Percentiles rank a stretch among this genome's conserved stretches.
phyloP scores from a whole-genome alignment of 176 grass and related monocot genomes.

The Oryza longistaminata region DNA sequence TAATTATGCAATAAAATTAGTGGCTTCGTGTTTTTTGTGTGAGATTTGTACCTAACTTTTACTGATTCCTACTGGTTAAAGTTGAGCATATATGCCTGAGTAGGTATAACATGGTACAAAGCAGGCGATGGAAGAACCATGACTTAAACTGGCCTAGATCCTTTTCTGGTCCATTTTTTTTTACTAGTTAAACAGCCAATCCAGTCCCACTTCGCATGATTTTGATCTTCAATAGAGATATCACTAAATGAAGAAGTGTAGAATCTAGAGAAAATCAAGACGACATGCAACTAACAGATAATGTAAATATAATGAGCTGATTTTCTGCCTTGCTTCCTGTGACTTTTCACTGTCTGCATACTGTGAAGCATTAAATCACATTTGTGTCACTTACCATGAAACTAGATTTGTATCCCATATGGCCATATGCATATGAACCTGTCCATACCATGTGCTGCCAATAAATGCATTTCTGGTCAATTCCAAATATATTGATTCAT shows the following conservation, averaged over 20 bases:
- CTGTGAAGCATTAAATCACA: background rate
- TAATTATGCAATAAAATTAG: background rate
- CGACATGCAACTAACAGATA: background rate
- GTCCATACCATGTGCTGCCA: background rate
- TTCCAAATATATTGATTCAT: background rate
- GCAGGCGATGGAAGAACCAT: background rate
- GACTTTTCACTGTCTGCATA: too few relatives aligned
- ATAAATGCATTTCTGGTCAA: background rate
- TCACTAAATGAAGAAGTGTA: background rate
- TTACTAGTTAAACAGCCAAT: background rate
- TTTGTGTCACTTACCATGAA: background rate
- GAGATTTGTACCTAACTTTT: background rate
- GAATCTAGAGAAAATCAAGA: background rate
- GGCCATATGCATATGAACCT: background rate
- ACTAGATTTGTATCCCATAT: background rate
- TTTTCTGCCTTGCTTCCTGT: too few relatives aligned
- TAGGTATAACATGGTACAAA: background rate
- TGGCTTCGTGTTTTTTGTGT: background rate
- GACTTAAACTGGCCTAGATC: background rate
- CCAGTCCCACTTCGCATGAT: background rate
- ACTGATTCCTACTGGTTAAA: background rate
- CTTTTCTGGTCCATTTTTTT: background rate
- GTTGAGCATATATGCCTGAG: background rate
- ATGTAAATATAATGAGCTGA: background rate
- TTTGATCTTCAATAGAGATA: background rate